phyloP scores from a whole-genome alignment of 495 filamentous ascomycete species.

The Xylaria telfairii region DNA sequence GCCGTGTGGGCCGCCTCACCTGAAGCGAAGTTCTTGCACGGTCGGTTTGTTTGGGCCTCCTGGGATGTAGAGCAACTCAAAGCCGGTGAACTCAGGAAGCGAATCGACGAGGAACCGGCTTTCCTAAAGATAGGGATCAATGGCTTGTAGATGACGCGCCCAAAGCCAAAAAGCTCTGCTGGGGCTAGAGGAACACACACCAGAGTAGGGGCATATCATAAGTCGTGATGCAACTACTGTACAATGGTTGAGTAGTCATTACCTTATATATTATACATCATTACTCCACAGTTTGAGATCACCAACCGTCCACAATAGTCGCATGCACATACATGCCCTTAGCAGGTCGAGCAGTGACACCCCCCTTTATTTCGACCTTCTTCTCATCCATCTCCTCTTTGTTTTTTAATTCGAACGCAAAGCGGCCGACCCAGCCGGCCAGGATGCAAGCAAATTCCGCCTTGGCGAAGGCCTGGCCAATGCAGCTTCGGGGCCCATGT shows the following conservation, averaged over 20 bases:
- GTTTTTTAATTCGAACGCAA: conserved; percentile 68
- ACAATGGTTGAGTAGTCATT: conserved; percentile 11
- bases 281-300: conserved; percentile 11
- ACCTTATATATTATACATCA: conserved; percentile 18
- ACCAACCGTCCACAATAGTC: conserved; percentile 70
- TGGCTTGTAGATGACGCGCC: conserved; percentile 28
- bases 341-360: conserved; percentile 66
- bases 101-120: conserved; percentile 39
- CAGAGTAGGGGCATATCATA: not conserved
- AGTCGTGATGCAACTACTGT: not conserved
- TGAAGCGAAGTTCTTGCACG: conserved; percentile 60
- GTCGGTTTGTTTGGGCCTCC: conserved; percentile 53
- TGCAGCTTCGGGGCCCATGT: conserved; percentile 66
- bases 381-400: conserved; percentile 58
- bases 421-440: conserved; percentile 75
- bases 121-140: conserved; percentile 39
- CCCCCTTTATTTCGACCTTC: conserved; percentile 63
- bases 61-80: conserved; percentile 64
- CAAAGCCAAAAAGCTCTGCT: not conserved
- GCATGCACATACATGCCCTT: conserved; percentile 70
- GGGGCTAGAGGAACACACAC: not conserved
- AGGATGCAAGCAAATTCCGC: conserved; percentile 83
- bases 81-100: conserved; percentile 40
- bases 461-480: conserved; percentile 76
- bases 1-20: conserved; percentile 56